Conservation (phyloP, 140 eudicot species). For the Stevia rebaudiana region DNA sequence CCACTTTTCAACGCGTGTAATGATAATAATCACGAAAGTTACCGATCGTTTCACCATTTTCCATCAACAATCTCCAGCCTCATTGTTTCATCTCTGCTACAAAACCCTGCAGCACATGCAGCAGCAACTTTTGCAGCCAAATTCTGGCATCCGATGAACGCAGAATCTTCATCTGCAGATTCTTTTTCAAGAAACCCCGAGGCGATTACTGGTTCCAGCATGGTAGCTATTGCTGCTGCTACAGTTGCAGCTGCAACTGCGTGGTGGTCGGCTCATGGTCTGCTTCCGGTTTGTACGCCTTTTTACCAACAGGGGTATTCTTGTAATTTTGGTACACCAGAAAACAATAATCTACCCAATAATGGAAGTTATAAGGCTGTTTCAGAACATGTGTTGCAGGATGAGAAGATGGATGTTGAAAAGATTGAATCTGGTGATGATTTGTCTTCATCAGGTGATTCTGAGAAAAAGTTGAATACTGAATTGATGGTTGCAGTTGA, state of each 20-base stretch:
- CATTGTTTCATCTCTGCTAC: constrained; percentile 64
- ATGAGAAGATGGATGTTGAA: constrained; percentile 41
- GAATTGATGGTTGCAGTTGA: constrained; percentile 26
- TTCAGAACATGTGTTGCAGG: constrained; percentile 23
- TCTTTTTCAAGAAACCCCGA: constrained; percentile 23
- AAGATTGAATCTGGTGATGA: constrained; percentile 8
- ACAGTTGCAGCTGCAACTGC: constrained; percentile 97
- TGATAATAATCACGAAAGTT: constrained; percentile 46
- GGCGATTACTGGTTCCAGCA: constrained; percentile 34
- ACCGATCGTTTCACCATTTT: constrained; percentile 42
- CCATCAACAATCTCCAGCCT: constrained; percentile 70
- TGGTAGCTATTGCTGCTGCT: constrained; percentile 85
- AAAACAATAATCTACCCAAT: constrained; percentile 20
- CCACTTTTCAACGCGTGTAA: constrained; percentile 45
- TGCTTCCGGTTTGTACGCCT: constrained; percentile 69
- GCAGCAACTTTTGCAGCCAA: constrained; percentile 87
- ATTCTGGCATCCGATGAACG: constrained; percentile 53
- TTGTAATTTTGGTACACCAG: constrained; percentile 26
- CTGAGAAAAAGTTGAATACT: constrained; percentile 40
- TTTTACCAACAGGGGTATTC: constrained; percentile 39
- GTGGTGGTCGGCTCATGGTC: constrained; percentile 97
- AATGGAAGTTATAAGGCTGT: constrained; percentile 34
- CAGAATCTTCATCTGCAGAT: constrained; percentile 44
- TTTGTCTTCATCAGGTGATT: constrained; percentile 61
- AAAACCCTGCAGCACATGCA: constrained; percentile 93